Evolutionary conservation across 1,284 basidiomycete genomes (phyloP).

Genomic region (Neonothopanus nambi): DNA sequence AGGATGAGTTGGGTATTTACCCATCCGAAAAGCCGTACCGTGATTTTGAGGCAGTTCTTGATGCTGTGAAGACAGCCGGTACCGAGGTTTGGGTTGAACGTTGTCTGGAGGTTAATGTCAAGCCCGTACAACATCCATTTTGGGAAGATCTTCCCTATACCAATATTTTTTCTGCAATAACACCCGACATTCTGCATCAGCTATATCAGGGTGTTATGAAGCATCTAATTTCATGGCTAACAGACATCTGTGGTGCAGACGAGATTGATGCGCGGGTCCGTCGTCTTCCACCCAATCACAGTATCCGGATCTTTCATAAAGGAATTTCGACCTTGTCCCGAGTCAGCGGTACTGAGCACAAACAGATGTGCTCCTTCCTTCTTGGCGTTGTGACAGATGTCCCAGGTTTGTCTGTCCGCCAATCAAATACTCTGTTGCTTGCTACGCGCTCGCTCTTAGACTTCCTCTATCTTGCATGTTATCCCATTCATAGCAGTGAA

Average conservation of each 20-base stretch:
- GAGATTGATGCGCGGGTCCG: conserved; percentile 23
- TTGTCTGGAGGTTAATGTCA: neutral
- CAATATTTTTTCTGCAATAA: too few relatives aligned
- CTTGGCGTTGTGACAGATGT: conserved; percentile 17
- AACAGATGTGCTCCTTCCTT: neutral
- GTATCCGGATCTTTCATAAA: too few relatives aligned
- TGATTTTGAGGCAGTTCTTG: neutral
- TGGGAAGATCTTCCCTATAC: conserved; percentile 21
- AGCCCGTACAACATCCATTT: conserved; percentile 4
- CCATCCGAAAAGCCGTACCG: neutral
- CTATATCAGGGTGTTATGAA: too few relatives aligned
- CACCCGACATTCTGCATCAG: too few relatives aligned
- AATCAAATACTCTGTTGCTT: neutral
- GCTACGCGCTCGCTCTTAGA: too few relatives aligned
- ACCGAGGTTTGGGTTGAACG: neutral
- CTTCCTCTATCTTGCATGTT: conserved; percentile 6
- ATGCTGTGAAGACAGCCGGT: neutral
- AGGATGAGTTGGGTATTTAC: too few relatives aligned
- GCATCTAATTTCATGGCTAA: conserved; percentile 26
- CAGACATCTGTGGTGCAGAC: conserved; percentile 13
- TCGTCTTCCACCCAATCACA: conserved; percentile 18
- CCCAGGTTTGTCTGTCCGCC: neutral
- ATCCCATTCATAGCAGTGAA: conserved; percentile 9
- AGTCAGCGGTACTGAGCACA: too few relatives aligned
- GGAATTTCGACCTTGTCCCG: too few relatives aligned